phyloP scores from a whole-genome alignment of 257 asterid genomes.

The Plantago major region DNA sequence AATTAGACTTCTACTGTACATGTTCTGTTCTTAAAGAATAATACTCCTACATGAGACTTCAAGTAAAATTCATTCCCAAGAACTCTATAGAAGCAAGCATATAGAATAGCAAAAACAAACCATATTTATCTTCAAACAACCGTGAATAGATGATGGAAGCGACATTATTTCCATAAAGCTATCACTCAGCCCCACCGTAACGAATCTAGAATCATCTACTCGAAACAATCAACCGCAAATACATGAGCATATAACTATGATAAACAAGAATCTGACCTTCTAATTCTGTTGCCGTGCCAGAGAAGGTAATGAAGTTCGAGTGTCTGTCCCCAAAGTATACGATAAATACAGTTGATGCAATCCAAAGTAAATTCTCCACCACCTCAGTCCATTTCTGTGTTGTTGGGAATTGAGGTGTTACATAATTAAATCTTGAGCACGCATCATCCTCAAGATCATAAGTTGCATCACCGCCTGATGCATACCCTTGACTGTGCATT shows the following conservation, averaged over 20 bases:
- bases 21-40: no score
- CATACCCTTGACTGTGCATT: conserved; percentile 58
- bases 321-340: conserved; percentile 48
- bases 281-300: conserved; percentile 45
- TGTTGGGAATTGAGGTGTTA: conserved; percentile 27
- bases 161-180: not conserved
- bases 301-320: conserved; percentile 46
- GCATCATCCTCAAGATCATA: conserved; percentile 73
- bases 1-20: no score
- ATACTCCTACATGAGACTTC: no score
- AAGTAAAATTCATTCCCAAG: no score
- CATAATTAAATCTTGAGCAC: conserved; percentile 34
- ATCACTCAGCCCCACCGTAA: no score
- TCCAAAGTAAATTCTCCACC: conserved; percentile 51
- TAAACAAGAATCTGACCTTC: conserved; percentile 31
- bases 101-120: not conserved
- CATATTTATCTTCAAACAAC: not conserved
- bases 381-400: conserved; percentile 41
- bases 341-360: conserved; percentile 46
- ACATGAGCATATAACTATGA: not conserved
- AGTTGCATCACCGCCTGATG: conserved; percentile 58
- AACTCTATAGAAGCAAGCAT: not conserved
- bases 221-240: no score
- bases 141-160: not conserved
- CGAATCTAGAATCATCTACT: no score